Evolutionary conservation across 768 basidiomycete species (phyloP), one percentile per base, ranked within the genome.

Genomic region (Trametes cinnabarina): DNA sequence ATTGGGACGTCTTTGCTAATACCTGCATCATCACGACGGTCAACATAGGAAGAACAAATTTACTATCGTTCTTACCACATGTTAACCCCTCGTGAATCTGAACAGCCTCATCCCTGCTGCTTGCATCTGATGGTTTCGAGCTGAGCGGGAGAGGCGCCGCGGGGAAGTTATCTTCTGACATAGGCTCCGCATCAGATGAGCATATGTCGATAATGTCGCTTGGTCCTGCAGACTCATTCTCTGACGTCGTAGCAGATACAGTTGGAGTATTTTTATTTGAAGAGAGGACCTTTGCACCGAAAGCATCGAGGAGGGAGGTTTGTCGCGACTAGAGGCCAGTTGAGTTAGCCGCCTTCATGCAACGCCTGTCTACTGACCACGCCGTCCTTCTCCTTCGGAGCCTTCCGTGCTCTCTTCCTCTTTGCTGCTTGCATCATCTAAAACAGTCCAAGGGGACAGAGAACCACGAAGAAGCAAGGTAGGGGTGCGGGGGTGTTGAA

Each of bases 1-100:
- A 82, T 79, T 17, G 80, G 79, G 44, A 73, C 65, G 30, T 76
- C 71, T 50, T 72, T 71, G 50, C 72, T 76, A 46, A 66, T 66
- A n/a, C 55, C 58, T 47, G 43, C 23, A 19, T 15, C 15, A 26
- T 25, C 0, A 47, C n/a, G 5, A 10, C 1, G 12, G 15, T 1
- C 25, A 32, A 20, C 10, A 15, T 23, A 26, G 20, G 9, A 7
- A 2, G 30, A 6, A 3, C 4, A 14, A 9, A 9, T 5, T 19
- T 0, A 25, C 3, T 10, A 25, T 11, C 19, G 32, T 23, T 19
- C 42, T 42, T n/a, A 50, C 56, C n/a, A 30, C n/a, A 20, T 3
- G 20, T 17, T 20, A 3, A 7, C n/a, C 32, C 28, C 17, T 30
- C 15, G 8, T 19, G 28, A 15, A 19, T 3, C 6, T 39, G 4